phyloP scores from a whole-genome alignment of 768 basidiomycete species.

The Rhodotorula toruloides region DNA sequence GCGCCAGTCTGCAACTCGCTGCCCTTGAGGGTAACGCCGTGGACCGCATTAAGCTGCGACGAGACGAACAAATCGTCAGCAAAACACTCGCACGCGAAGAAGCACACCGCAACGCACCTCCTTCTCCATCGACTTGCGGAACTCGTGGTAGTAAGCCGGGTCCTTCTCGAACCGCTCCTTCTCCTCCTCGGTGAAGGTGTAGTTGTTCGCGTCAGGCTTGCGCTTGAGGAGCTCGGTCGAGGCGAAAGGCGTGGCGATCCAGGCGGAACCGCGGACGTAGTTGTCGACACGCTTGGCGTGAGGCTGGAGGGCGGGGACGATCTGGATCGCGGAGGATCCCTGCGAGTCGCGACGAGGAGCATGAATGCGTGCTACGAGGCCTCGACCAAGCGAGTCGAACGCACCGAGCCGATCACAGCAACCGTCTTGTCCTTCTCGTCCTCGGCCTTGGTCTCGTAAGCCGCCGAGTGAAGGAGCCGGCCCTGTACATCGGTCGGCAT shows the following conservation, averaged over 20 bases:
- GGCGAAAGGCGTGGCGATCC: constrained; percentile 36
- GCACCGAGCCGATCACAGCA: constrained; percentile 42
- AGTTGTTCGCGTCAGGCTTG: constrained; percentile 25
- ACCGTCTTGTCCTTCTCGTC: constrained; percentile 42
- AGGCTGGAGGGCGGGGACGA: constrained; percentile 30
- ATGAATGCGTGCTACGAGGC: not conserved
- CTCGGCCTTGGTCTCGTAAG: constrained; percentile 51
- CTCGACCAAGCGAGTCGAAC: not conserved
- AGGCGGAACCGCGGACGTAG: constrained; percentile 33
- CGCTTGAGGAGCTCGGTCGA: constrained; percentile 28
- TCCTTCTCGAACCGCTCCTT: constrained; percentile 23
- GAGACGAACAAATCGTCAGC: not conserved
- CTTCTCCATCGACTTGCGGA: constrained; percentile 33
- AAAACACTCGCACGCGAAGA: not conserved
- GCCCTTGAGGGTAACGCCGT: constrained; percentile 30
- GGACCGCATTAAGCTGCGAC: constrained; percentile 26
- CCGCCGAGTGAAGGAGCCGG: constrained; percentile 56
- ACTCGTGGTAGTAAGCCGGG: constrained; percentile 17
- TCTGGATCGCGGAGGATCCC: constrained; percentile 37
- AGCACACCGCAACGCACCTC: constrained; percentile 17
- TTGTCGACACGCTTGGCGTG: constrained; percentile 27
- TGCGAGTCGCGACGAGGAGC: not conserved
- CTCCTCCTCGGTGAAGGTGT: constrained; percentile 35
- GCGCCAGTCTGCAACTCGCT: constrained; percentile 22
- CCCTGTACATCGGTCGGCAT: constrained; percentile 58